These are phyloP conservation scores for Chrysoporthe deuterocubensis DNA, from an alignment of 2,329 filamentous ascomycete species.

Conservation along the genomic window DNA sequence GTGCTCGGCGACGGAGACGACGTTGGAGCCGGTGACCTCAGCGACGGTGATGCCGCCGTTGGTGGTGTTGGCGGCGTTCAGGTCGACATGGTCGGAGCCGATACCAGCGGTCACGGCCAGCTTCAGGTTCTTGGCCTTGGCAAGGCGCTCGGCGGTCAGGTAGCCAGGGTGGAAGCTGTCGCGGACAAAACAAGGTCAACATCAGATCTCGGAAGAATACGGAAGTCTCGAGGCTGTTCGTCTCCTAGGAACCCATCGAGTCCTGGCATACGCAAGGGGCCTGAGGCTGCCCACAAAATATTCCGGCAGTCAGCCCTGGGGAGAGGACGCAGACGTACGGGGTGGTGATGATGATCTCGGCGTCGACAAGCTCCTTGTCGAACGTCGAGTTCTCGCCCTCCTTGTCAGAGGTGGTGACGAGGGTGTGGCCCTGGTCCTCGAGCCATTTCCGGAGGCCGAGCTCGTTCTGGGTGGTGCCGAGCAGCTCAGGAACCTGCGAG, in stretches of 20 bases:
- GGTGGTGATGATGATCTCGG: conserved; percentile 98
- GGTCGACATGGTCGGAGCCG: conserved; percentile 96
- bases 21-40: conserved; percentile 97
- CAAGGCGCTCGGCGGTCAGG: conserved; percentile 92
- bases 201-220: neutral
- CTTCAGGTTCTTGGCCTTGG: conserved; percentile 99
- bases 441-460: conserved; percentile 97
- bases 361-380: conserved; percentile 93
- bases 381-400: conserved; percentile 92
- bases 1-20: conserved; percentile 98
- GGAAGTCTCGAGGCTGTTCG: neutral
- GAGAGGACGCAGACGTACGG: conserved; percentile 60
- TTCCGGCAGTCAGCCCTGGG: conserved; percentile 25
- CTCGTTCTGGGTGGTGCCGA: conserved; percentile 98
- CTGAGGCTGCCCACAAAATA: neutral
- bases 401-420: conserved; percentile 97
- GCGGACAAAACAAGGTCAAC: neutral
- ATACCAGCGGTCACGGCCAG: conserved; percentile 96
- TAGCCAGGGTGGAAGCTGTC: conserved; percentile 95
- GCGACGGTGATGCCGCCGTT: conserved; percentile 97
- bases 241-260: neutral
- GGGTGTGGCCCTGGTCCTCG: conserved; percentile 93
- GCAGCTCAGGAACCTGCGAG: conserved; percentile 72
- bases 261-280: neutral
- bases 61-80: conserved; percentile 96